These are phyloP conservation scores for Aspergillus pseudoterreus DNA, from an alignment of 2,329 filamentous ascomycete species.

Conservation along the genomic window DNA sequence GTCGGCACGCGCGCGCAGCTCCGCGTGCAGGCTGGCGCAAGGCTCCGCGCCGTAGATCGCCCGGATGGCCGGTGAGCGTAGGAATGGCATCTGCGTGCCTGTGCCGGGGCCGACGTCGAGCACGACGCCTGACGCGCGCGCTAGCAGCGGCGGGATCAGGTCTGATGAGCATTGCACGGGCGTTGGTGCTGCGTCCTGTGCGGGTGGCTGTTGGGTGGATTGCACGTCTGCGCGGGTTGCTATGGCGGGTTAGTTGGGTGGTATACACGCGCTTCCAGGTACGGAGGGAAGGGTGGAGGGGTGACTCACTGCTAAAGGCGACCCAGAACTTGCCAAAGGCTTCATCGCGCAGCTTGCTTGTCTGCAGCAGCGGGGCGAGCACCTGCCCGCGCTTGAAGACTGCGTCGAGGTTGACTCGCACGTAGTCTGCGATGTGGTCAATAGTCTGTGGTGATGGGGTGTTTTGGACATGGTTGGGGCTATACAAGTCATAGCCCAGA, in stretches of 20 bases:
- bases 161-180: constrained; percentile 29
- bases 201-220: constrained; percentile 3
- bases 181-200: background rate
- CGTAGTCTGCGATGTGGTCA: constrained; percentile 24
- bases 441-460: constrained; percentile 9
- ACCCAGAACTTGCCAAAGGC: constrained; percentile 42
- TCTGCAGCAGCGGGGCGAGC: constrained; percentile 31
- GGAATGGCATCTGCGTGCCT: constrained; percentile 48
- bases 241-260: background rate
- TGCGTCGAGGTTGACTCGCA: constrained; percentile 28
- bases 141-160: constrained; percentile 40
- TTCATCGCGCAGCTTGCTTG: constrained; percentile 33
- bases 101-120: constrained; percentile 52
- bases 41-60: constrained; percentile 56
- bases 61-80: constrained; percentile 41
- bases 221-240: constrained; percentile 13
- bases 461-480: background rate
- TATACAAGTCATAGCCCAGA: constrained; percentile 26
- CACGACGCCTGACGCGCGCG: constrained; percentile 40
- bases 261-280: background rate
- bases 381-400: constrained; percentile 32
- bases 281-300: too few species aligned
- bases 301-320: constrained; percentile 31
- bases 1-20: constrained; percentile 40
- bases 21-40: constrained; percentile 44